phyloP scores from a whole-genome alignment of 495 filamentous ascomycete species.

The Neurospora pannonica region DNA sequence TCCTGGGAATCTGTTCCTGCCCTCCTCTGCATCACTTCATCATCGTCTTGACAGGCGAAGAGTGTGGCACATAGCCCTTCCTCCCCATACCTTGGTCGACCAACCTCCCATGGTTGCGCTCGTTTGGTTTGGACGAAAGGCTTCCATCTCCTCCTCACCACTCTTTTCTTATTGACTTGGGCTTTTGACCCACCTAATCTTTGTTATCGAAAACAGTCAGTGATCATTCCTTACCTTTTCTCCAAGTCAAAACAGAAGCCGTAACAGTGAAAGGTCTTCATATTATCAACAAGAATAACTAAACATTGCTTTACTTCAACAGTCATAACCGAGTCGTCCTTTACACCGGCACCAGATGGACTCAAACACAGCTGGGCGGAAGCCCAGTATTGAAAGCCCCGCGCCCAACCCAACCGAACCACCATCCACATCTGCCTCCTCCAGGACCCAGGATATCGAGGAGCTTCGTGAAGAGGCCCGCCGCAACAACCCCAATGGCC shows the following conservation, averaged over 20 bases:
- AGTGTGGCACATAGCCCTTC: neutral
- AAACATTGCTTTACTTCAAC: neutral
- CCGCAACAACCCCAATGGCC: conserved; percentile 43
- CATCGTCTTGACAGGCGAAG: neutral
- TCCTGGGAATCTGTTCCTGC: neutral
- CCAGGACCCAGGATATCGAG: conserved; percentile 28
- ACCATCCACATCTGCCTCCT: conserved; percentile 29
- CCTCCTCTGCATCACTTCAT: neutral
- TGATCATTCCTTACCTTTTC: neutral
- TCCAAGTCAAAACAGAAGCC: neutral
- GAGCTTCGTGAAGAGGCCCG: conserved; percentile 35
- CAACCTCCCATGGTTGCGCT: neutral
- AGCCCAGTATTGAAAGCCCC: neutral
- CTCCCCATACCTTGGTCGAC: neutral
- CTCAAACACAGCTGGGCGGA: neutral
- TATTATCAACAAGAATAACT: neutral
- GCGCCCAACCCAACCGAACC: neutral
- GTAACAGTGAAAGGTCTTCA: neutral
- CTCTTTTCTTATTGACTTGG: neutral
- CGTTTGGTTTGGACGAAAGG: conserved; percentile 4
- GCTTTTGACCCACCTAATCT: neutral
- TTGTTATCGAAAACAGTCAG: neutral
- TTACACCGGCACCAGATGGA: neutral
- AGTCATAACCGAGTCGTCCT: neutral
- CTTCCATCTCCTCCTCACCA: neutral